Conservation (phyloP, 2,329 filamentous ascomycete species). For the Fusarium agapanthi region DNA sequence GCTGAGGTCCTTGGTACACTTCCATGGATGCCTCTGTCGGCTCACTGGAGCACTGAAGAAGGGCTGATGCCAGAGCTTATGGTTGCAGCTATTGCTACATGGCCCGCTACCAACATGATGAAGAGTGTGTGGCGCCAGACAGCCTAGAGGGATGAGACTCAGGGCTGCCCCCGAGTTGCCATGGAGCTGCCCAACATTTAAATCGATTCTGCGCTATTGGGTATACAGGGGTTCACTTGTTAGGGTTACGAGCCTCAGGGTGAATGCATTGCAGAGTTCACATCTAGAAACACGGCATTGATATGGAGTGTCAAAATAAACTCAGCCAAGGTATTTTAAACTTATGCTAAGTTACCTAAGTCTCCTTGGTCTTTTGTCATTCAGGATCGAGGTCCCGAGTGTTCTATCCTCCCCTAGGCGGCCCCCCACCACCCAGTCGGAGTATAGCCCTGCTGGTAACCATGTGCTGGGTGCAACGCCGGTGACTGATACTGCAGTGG, state of each 20-base stretch:
- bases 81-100: conserved; percentile 53
- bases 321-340: not conserved
- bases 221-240: not conserved
- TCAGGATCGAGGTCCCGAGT: not conserved
- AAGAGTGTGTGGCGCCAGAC: conserved; percentile 55
- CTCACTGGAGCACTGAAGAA: conserved; percentile 81
- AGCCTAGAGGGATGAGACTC: conserved; percentile 22
- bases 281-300: conserved; percentile 11
- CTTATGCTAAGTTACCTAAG: not conserved
- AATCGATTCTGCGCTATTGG: not conserved
- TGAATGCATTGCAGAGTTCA: not conserved
- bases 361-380: not conserved
- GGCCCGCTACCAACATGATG: conserved; percentile 57
- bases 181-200: not conserved
- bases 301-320: not conserved
- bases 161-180: not conserved
- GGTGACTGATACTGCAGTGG: not conserved
- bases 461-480: not conserved
- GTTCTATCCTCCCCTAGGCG: not conserved
- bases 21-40: conserved; percentile 81
- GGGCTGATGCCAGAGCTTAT: conserved; percentile 59
- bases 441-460: not conserved
- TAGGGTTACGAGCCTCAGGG: not conserved
- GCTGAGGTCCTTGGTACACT: conserved; percentile 73
- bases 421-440: not conserved